Evolutionary conservation across 768 basidiomycete genomes (phyloP), one percentile per base, ranked within the genome.

Genomic region (Trametes cubensis): DNA sequence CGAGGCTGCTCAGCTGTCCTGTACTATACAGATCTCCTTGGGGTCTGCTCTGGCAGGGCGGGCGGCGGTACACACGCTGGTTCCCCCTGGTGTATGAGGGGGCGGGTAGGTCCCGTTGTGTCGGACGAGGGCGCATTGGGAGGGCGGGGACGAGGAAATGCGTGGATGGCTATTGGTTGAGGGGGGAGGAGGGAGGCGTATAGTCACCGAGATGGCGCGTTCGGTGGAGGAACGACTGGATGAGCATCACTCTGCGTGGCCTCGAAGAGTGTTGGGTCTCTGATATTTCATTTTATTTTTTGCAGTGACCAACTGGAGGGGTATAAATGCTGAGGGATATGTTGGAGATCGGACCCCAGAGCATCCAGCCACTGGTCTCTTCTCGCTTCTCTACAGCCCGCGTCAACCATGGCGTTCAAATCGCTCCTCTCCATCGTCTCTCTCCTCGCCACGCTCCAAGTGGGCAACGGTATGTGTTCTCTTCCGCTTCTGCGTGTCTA

Each of bases 331-430:
- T 4, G 6, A 5, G 38, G 17, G 6, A 7, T 13, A 3, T 15
- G 1, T 18, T 17, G 14, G 1, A 6, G 3, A 17, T 20, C 6
- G 4, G 25, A 3, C 46, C n/a, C 20, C 55, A 48, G 46, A 25
- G 46, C 46, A 23, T 23, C 21, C 46, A 34, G 34, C 34, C 10
- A 11, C 21, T 14, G 49, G n/a, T 48, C 47, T 48, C 55, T 40
- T 38, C 46, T 34, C 34, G 20, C 17, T 28, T 46, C 45, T 30
- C 23, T 23, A 25, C 46, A 40, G 23, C 21, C 4, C 20, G 23
- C 14, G 23, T 34, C 46, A 34, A 25, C 14, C 6, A 74, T 73
- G 72, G 55, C 61, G 20, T 65, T 69, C 65, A 67, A 65, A 45
- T 51, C 47, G 23, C 57, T 71, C 38, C 51, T 61, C 45, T 59